Evolutionary conservation across 2,329 filamentous ascomycete genomes (phyloP), one percentile per base, ranked within the genome.

Genomic region (Venturia nashicola): DNA sequence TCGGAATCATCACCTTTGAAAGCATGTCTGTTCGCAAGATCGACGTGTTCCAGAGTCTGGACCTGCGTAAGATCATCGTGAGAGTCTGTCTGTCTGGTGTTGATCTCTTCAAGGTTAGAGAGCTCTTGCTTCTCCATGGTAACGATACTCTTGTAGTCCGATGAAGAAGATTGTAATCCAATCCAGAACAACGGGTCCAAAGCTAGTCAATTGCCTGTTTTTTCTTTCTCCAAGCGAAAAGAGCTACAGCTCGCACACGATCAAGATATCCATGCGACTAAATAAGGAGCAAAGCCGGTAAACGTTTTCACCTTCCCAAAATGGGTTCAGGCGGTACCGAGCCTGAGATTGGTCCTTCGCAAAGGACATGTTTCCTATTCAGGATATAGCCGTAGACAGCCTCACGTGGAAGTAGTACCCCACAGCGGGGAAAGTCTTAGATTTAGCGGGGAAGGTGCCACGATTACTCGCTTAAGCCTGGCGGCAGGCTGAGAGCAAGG

Each of bases 1-100:
- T 76, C 74, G 36, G 73, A 76, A 59, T 76, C 71, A 64, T 77
- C 74, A 39, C 74, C 75, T 67, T 75, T 75, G 61, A 74, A 69
- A 2, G 74, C 74, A 23, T 69, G 64, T n/a, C 65, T 62, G 62
- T 76, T 76, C 1, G 70, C 69, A 62, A 75, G 64, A 48, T 76
- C 73, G 62, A 77, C 68, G 8, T 67, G 67, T n/a, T 69, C 66
- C 2, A 72, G 64, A 0, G 71, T 73, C 3, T 66, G 65, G 57
- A 70, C 67, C 43, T 70, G 70, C 14, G 68, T 68, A 20, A 72
- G 66, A 9, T 62, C 60, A 2, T 63, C 32, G 32, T 39, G 59
- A 7, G 59, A 60, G 20, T 60, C 59, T 8, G 39, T 39, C 59
- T 60, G 59, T 27, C 59, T 42, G 23, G 59, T 60, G n/a, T 60